phyloP scores from a whole-genome alignment of 495 filamentous ascomycete species.

The Apiosordaria backusii region DNA sequence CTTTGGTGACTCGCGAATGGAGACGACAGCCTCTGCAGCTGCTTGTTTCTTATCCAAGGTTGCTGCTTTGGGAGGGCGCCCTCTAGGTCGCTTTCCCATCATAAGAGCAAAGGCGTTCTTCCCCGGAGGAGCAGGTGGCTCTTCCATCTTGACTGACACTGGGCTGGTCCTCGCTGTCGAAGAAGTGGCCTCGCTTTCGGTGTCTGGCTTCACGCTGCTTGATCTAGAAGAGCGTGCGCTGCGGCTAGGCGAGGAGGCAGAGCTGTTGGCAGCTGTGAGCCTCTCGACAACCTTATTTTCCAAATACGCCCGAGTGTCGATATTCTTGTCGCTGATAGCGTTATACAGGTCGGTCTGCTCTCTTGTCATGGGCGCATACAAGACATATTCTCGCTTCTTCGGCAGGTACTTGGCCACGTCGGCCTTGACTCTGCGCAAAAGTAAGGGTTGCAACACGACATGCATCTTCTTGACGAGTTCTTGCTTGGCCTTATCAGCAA shows the following conservation, averaged over 20 bases:
- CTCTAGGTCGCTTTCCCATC: conserved; percentile 43
- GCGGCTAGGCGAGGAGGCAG: conserved; percentile 28
- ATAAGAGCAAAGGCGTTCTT: conserved; percentile 47
- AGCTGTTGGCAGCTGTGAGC: conserved; percentile 46
- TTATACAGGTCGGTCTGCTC: conserved; percentile 90
- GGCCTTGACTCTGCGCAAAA: conserved; percentile 83
- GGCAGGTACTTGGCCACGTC: conserved; percentile 89
- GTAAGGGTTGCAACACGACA: conserved; percentile 84
- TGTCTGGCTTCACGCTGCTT: conserved; percentile 28
- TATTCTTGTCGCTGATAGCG: conserved; percentile 70
- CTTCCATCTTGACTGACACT: conserved; percentile 12
- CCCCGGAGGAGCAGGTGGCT: not conserved
- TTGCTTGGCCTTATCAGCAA: conserved; percentile 73
- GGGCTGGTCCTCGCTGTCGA: conserved; percentile 15
- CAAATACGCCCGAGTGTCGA: conserved; percentile 68
- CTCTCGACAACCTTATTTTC: conserved; percentile 81
- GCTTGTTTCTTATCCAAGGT: not conserved
- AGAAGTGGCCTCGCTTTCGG: conserved; percentile 8
- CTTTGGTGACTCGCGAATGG: conserved; percentile 20
- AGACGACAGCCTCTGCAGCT: conserved; percentile 6
- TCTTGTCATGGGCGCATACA: conserved; percentile 84
- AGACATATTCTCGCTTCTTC: conserved; percentile 91
- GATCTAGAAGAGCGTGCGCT: conserved; percentile 40
- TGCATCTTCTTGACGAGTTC: conserved; percentile 87
- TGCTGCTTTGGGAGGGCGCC: conserved; percentile 19